These are phyloP conservation scores for Aspergillus flavus DNA, from an alignment of 2,329 filamentous ascomycete genomes.

Conservation along the genomic window DNA sequence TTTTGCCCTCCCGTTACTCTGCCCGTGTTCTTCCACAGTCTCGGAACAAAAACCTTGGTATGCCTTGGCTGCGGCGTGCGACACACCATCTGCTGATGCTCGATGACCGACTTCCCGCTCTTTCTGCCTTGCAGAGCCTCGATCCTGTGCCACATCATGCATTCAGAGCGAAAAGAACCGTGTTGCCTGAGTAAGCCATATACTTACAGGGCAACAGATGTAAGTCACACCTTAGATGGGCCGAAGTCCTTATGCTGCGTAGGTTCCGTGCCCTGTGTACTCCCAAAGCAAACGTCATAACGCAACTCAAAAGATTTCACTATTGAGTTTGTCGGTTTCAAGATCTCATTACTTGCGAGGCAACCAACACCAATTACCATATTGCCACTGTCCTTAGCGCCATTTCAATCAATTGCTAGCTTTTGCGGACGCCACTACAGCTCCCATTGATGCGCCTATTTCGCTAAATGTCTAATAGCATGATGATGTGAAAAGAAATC, in stretches of 20 bases:
- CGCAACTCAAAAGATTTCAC: neutral
- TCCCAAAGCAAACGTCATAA: neutral
- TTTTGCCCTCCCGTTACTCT: neutral
- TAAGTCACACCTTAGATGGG: neutral
- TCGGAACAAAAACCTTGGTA: neutral
- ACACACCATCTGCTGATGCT: neutral
- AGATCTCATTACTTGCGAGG: neutral
- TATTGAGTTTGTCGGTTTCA: neutral
- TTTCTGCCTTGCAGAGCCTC: neutral
- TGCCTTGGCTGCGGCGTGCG: neutral
- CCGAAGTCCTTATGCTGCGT: neutral
- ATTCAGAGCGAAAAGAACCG: fast-evolving
- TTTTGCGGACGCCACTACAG: no score
- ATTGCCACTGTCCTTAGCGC: neutral
- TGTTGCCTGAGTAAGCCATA: neutral
- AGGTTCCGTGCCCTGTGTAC: neutral
- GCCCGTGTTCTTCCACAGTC: neutral
- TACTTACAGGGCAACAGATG: neutral
- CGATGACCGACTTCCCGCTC: no score
- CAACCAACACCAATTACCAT: neutral
- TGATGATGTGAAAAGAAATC: neutral
- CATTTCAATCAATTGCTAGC: neutral
- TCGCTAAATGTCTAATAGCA: neutral
- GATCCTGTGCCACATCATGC: neutral
- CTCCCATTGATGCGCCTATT: neutral